Conservation (phyloP, 805 yeast species). For the Metschnikowia shivogae region DNA sequence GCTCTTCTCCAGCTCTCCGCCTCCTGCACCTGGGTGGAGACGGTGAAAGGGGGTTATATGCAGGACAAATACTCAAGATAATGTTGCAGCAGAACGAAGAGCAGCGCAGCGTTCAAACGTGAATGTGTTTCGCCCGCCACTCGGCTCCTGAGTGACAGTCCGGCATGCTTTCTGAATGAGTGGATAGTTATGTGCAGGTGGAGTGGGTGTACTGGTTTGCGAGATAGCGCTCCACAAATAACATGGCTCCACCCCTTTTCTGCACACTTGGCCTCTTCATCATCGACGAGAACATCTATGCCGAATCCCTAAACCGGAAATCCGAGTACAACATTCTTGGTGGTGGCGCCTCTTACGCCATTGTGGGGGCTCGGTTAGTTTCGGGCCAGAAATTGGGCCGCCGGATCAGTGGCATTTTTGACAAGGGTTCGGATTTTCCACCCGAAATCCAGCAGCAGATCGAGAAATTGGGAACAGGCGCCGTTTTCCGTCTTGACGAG, state of each 20-base stretch:
- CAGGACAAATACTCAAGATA: no score
- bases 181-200: no score
- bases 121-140: no score
- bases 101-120: no score
- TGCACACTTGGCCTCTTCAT: conserved; percentile 86
- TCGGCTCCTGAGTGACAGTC: no score
- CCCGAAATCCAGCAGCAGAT: conserved; percentile 39
- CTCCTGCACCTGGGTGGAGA: no score
- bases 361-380: conserved; percentile 65
- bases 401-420: conserved; percentile 65
- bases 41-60: no score
- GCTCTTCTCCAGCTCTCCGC: no score
- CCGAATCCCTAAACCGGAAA: conserved; percentile 29
- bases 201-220: no score
- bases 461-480: conserved; percentile 58
- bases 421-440: conserved; percentile 79
- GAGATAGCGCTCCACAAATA: no score
- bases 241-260: conserved; percentile 27
- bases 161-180: no score
- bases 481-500: conserved; percentile 48
- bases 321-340: conserved; percentile 60
- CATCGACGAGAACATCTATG: conserved; percentile 75
- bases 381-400: conserved; percentile 32
- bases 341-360: conserved; percentile 86
- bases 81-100: no score